phyloP scores from a whole-genome alignment of 129 eudicot genomes.

The Pseudognaphalium luteoalbum region DNA sequence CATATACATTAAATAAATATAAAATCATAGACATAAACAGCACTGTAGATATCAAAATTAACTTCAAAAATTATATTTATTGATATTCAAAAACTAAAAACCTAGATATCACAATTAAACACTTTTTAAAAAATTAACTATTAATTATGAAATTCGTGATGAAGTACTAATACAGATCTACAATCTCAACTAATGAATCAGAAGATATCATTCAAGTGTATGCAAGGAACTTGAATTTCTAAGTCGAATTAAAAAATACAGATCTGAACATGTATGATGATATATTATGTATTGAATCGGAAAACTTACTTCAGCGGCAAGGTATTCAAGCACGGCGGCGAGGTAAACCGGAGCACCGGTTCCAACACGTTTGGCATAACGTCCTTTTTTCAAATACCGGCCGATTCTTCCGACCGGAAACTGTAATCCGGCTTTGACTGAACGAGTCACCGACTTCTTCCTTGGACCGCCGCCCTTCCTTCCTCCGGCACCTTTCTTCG shows the following conservation, averaged over 20 bases:
- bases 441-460: slow-evolving; percentile 65
- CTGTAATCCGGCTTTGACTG: slow-evolving; percentile 63
- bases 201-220: not conserved
- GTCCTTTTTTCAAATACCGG: slow-evolving; percentile 60
- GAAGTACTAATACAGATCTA: not conserved
- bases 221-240: too few relatives aligned
- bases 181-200: not conserved
- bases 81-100: not conserved
- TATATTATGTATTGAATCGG: not conserved
- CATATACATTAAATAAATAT: too few relatives aligned
- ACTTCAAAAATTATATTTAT: too few relatives aligned
- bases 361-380: slow-evolving; percentile 65
- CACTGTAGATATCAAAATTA: too few relatives aligned
- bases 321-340: slow-evolving; percentile 72
- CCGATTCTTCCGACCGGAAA: slow-evolving; percentile 81
- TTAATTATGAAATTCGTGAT: too few relatives aligned
- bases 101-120: too few relatives aligned
- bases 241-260: not conserved
- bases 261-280: not conserved
- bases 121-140: not conserved
- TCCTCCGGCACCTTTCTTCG: slow-evolving; percentile 63
- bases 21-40: too few relatives aligned
- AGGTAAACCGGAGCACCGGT: slow-evolving; percentile 74
- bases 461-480: slow-evolving; percentile 61
- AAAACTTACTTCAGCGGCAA: slow-evolving; percentile 63